Percentiles rank a stretch among this genome's conserved stretches.
Conservation (phyloP, 1,284 basidiomycete genomes). For the Cutaneotrichosporon dermatis region DNA sequence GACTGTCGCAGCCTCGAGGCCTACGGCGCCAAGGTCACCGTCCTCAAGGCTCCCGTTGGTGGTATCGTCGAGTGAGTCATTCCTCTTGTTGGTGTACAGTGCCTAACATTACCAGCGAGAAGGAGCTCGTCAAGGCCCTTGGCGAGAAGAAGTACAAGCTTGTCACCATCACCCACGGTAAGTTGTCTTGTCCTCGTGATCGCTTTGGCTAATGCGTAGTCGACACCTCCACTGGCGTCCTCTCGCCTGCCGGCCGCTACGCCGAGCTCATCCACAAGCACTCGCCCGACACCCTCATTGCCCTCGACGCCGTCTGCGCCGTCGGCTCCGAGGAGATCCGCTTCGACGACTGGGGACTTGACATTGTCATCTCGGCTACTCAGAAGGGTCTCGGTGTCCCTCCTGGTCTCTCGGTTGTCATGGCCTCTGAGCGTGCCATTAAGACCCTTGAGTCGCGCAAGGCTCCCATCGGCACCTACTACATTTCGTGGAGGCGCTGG, state of each 20-base stretch:
- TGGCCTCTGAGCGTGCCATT: constrained; percentile 76
- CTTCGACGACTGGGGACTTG: constrained; percentile 90
- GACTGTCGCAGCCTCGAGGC: constrained; percentile 60
- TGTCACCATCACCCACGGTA: constrained; percentile 77
- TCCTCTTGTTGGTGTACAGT: neutral
- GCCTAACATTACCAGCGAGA: constrained; percentile 27
- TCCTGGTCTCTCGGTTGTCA: constrained; percentile 84
- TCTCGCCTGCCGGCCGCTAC: constrained; percentile 78
- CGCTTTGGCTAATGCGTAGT: constrained; percentile 10
- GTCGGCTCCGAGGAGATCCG: constrained; percentile 94
- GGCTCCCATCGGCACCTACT: constrained; percentile 72
- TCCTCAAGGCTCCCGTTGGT: constrained; percentile 79
- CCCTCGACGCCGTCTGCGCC: constrained; percentile 90
- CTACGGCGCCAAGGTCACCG: constrained; percentile 87
- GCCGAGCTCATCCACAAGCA: constrained; percentile 68
- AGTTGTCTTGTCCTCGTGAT: constrained; percentile 50
- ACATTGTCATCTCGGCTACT: constrained; percentile 81
- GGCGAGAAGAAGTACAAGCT: constrained; percentile 81
- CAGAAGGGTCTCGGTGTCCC: constrained; percentile 95
- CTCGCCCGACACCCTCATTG: constrained; percentile 82
- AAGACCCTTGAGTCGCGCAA: constrained; percentile 67
- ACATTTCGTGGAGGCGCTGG: constrained; percentile 91
- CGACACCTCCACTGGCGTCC: constrained; percentile 86
- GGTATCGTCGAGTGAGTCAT: constrained; percentile 58
- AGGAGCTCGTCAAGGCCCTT: constrained; percentile 57